Evolutionary conservation across 106 monocot genomes (phyloP).

Genomic region (Platanthera zijinensis): DNA sequence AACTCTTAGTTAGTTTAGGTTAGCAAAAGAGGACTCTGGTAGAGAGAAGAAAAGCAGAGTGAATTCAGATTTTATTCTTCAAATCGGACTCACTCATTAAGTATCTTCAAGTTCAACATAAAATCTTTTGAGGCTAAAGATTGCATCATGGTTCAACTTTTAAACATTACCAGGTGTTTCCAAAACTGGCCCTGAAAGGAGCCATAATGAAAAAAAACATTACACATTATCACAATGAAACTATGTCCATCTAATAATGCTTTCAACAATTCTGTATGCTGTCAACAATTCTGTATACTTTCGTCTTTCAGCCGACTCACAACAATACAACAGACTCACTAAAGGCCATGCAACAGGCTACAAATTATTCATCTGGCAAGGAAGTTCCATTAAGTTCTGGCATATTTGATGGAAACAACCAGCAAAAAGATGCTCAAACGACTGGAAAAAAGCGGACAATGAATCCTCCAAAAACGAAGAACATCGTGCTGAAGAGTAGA

Average conservation of each 20-base stretch:
- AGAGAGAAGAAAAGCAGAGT: too few relatives aligned
- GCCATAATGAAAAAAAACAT: not conserved
- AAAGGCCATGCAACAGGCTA: slow-evolving; percentile 13
- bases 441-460: slow-evolving; percentile 49
- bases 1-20: too few relatives aligned
- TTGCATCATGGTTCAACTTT: not conserved
- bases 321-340: slow-evolving; percentile 10
- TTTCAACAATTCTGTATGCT: not conserved
- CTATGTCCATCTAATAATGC: not conserved
- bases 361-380: slow-evolving; percentile 8
- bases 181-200: not conserved
- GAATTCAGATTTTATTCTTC: too few relatives aligned
- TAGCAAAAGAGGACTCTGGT: too few relatives aligned
- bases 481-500: slow-evolving; percentile 61
- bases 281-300: not conserved
- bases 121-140: not conserved
- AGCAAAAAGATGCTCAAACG: slow-evolving; percentile 20
- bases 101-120: too few relatives aligned
- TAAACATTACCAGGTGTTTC: not conserved
- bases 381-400: slow-evolving; percentile 1
- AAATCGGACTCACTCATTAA: too few relatives aligned
- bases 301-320: slow-evolving; percentile 13
- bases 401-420: slow-evolving; percentile 12
- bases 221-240: not conserved
- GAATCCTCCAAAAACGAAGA: slow-evolving; percentile 58